Conservation (phyloP, 1,284 basidiomycete genomes). For the Melampsora larici-populina region DNA sequence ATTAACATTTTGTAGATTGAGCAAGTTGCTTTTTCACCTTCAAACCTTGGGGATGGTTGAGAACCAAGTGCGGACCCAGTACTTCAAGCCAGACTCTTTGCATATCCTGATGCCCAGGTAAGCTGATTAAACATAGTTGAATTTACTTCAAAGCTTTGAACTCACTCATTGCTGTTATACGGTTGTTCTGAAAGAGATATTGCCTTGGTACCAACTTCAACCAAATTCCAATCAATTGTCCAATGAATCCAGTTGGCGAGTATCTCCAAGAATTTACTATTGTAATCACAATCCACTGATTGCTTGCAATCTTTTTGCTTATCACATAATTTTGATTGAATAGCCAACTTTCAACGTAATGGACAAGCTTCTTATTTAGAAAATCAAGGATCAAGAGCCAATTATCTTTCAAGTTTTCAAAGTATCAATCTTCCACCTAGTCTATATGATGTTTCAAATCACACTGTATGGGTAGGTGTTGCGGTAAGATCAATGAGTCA, state of each 20-base stretch:
- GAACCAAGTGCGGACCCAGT: slow-evolving; percentile 86
- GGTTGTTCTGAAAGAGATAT: slow-evolving; percentile 52
- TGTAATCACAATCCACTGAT: neutral
- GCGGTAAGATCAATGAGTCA: slow-evolving; percentile 24
- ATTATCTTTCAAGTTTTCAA: slow-evolving; percentile 54
- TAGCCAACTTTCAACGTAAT: slow-evolving; percentile 72
- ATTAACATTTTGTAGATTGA: slow-evolving; percentile 45
- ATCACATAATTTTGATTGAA: neutral
- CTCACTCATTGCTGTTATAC: neutral
- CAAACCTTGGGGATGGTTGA: slow-evolving; percentile 78
- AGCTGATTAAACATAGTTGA: slow-evolving; percentile 55
- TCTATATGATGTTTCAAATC: slow-evolving; percentile 30
- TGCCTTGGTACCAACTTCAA: slow-evolving; percentile 76
- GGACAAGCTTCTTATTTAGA: slow-evolving; percentile 54
- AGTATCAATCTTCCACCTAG: slow-evolving; percentile 41
- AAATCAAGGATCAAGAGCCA: slow-evolving; percentile 74
- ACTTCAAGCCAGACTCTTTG: slow-evolving; percentile 86
- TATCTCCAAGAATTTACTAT: slow-evolving; percentile 40
- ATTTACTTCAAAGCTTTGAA: neutral
- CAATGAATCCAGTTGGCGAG: slow-evolving; percentile 59
- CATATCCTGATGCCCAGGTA: slow-evolving; percentile 89
- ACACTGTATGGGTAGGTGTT: slow-evolving; percentile 29
- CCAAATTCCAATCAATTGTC: slow-evolving; percentile 84
- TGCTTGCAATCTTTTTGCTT: neutral
- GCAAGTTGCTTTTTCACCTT: slow-evolving; percentile 76